These are phyloP conservation scores for Solanum ossicruentum DNA, from an alignment of 257 asterid genomes.

Conservation along the genomic window DNA sequence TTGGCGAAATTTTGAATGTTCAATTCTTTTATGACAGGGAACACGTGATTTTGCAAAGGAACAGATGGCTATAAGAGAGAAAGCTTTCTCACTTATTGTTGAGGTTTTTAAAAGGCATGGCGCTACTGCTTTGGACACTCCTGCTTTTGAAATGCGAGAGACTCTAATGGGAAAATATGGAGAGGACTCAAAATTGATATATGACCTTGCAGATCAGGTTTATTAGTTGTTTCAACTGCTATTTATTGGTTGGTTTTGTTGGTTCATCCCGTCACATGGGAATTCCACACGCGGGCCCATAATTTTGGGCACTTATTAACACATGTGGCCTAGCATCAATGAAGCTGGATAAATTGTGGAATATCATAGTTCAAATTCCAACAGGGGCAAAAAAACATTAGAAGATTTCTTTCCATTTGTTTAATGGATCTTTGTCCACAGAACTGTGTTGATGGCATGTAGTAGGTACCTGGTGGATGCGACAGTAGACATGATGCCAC, in stretches of 20 bases:
- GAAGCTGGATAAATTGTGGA: not conserved
- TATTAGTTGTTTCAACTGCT: not conserved
- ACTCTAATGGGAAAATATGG: constrained; percentile 97
- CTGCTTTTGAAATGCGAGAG: constrained; percentile 87
- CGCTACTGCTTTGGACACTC: constrained; percentile 83
- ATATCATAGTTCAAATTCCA: not conserved
- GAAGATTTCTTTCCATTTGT: not conserved
- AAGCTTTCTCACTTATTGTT: constrained; percentile 51
- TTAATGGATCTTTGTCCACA: not conserved
- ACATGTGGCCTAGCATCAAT: not conserved
- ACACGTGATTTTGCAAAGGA: constrained; percentile 91
- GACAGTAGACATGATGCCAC: not conserved
- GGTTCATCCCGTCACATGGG: not conserved
- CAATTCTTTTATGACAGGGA: constrained; percentile 32
- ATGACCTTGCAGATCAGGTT: constrained; percentile 98
- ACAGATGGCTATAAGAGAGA: constrained; percentile 85
- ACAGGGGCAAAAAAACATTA: not conserved
- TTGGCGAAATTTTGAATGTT: not conserved
- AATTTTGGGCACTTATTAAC: not conserved
- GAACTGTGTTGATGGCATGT: not conserved
- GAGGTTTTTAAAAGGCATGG: constrained; percentile 92
- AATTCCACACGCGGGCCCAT: not conserved
- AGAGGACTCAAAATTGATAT: constrained; percentile 91
- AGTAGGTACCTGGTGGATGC: not conserved
- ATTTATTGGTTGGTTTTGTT: not conserved